Evolutionary conservation across 441 rosid genomes (phyloP), one percentile per base, ranked within the genome.

Genomic region (Heliophila coronopifolia): DNA sequence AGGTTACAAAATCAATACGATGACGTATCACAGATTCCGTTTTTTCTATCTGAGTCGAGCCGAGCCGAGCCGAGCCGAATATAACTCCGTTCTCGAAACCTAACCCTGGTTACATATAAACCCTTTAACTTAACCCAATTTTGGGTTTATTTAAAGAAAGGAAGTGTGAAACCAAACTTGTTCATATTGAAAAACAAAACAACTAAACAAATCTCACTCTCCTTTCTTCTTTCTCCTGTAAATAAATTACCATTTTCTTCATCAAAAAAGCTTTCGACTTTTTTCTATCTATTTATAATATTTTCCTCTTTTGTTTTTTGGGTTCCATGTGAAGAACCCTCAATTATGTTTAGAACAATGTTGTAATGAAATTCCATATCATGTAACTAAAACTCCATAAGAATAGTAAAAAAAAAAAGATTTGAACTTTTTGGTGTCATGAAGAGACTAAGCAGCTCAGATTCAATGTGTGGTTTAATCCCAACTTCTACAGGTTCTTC

Each of bases 371-470:
- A n/a, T n/a, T n/a, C n/a, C n/a, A n/a, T n/a, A n/a, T n/a, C n/a
- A n/a, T n/a, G n/a, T n/a, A 35, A 5, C 71, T 44, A 65, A 58
- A 56, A 59, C 41, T 51, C 9, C 4, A 18, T 57, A 33, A 13
- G 9, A 3, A 7, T 23, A n/a, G n/a, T n/a, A 26, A 12, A 9
- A 9, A 38, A 15, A 35, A 38, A 11, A 9, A 40, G 49, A 43
- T 67, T 59, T 13, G 33, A 54, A 45, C 30, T 51, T 14, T 54
- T 16, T 48, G 6, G 54, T 39, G 25, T 10, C 71, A 84, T 80
- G 90, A 88, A 82, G 77, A 75, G 85, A 71, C 85, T 72, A 50
- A 73, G 71, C 59, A 83, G 84, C 65, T 79, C 92, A 45, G 92
- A 83, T 69, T 85, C 94, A 37, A 42, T 82, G 72, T 86, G 94